phyloP scores from a whole-genome alignment of 1,284 basidiomycete genomes.

The Papiliotrema fonsecae region DNA sequence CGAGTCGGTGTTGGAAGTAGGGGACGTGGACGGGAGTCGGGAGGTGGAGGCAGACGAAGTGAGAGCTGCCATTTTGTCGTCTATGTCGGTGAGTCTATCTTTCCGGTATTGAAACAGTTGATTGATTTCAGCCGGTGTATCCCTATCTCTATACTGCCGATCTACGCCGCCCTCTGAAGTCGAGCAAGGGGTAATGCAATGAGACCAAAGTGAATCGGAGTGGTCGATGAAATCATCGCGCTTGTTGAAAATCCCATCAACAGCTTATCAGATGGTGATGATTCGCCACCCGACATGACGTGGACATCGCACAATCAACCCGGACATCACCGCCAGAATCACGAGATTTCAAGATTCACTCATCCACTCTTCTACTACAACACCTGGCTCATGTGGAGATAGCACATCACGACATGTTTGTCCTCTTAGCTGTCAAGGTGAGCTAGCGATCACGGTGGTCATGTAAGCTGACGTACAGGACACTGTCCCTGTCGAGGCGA shows the following conservation, averaged over 20 bases:
- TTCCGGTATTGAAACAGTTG: neutral
- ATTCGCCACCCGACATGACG: neutral
- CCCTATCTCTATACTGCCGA: too few relatives aligned
- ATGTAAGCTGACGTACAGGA: conserved; percentile 28
- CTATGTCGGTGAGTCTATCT: too few relatives aligned
- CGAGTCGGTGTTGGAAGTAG: too few relatives aligned
- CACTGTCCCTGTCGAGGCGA: conserved; percentile 46
- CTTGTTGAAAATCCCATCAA: too few relatives aligned
- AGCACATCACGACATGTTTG: conserved; percentile 29
- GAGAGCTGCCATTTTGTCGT: too few relatives aligned
- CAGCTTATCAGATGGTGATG: too few relatives aligned
- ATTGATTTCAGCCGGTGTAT: neutral
- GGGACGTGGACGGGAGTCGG: neutral
- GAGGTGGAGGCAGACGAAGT: neutral
- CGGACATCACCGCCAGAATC: neutral
- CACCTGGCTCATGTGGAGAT: neutral
- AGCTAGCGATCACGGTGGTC: conserved; percentile 4
- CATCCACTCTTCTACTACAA: neutral
- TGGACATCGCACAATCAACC: neutral
- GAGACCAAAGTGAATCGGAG: too few relatives aligned
- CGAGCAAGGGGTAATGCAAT: too few relatives aligned
- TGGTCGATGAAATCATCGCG: too few relatives aligned
- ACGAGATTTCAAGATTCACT: neutral
- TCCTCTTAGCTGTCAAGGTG: conserved; percentile 41
- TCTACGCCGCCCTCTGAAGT: too few relatives aligned